phyloP scores from a whole-genome alignment of 2,329 filamentous ascomycete genomes.

The Chaetomiaceae sp. region DNA sequence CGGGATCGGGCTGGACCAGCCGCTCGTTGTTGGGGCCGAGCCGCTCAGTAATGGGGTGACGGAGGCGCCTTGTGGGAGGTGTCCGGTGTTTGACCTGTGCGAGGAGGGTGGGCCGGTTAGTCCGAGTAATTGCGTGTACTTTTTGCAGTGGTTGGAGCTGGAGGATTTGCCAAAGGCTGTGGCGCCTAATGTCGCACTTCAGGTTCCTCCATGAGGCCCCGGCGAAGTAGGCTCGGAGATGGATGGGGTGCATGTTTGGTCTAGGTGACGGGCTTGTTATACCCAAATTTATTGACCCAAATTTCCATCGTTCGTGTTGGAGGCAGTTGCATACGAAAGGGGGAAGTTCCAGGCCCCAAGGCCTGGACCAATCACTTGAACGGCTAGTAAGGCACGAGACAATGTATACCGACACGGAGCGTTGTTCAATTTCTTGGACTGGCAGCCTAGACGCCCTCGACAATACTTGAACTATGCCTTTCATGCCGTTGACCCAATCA shows the following conservation, averaged over 20 bases:
- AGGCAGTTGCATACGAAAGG: no score
- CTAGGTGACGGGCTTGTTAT: not conserved
- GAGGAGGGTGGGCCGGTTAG: constrained; percentile 87
- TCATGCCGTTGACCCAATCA: no score
- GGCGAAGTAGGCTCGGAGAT: constrained; percentile 11
- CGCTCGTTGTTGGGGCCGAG: constrained; percentile 33
- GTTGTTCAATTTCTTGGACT: no score
- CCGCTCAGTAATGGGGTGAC: constrained; percentile 67
- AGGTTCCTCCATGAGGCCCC: constrained; percentile 4
- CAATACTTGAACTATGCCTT: no score
- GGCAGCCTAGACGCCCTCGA: no score
- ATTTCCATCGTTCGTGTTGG: no score
- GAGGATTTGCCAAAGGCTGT: constrained; percentile 28
- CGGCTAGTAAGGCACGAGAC: no score
- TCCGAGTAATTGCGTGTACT: constrained; percentile 87
- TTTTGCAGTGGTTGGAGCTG: constrained; percentile 71
- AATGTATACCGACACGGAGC: no score
- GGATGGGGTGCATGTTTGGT: not conserved
- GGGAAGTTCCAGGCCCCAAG: no score
- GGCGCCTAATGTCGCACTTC: constrained; percentile 4
- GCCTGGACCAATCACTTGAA: no score
- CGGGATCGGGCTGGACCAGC: constrained; percentile 27
- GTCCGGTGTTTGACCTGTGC: constrained; percentile 90
- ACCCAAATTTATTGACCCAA: no score
- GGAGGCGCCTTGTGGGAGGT: constrained; percentile 84